Percentiles rank a stretch among this genome's conserved stretches.
These are phyloP conservation scores for Leucoagaricus sp. DNA, from an alignment of 1,284 basidiomycete genomes.

Conservation along the genomic window DNA sequence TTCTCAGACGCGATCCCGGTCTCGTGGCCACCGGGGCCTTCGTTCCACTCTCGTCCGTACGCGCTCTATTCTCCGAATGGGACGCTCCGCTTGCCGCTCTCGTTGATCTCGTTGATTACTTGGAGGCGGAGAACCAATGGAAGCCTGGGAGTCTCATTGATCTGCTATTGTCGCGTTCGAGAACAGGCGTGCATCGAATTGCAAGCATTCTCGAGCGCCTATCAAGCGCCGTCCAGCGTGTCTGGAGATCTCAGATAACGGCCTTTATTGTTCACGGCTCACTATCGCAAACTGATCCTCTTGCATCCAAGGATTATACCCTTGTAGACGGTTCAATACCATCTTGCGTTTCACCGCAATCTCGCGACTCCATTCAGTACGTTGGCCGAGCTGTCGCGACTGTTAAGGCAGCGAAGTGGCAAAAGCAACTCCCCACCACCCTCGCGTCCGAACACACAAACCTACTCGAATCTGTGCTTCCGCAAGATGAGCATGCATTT, in stretches of 20 bases:
- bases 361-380: conserved; percentile 82
- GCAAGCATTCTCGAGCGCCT: conserved; percentile 69
- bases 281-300: conserved; percentile 55
- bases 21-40: conserved; percentile 77
- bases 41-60: conserved; percentile 80
- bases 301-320: conserved; percentile 54
- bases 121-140: conserved; percentile 60
- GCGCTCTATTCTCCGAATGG: conserved; percentile 83
- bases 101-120: conserved; percentile 57
- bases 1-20: conserved; percentile 68
- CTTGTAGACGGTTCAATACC: conserved; percentile 71
- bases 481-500: conserved; percentile 77
- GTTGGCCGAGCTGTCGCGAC: conserved; percentile 87
- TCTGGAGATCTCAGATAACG: conserved; percentile 78
- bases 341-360: conserved; percentile 66
- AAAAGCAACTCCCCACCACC: conserved; percentile 69
- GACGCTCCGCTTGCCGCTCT: conserved; percentile 78
- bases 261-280: conserved; percentile 82
- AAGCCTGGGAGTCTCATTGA: conserved; percentile 78
- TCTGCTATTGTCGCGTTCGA: conserved; percentile 65
- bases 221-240: conserved; percentile 70
- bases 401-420: conserved; percentile 78
- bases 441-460: conserved; percentile 65
- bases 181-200: conserved; percentile 76
- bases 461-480: conserved; percentile 64